A percentile compares a stretch with the other conserved stretches of the same genome.
phyloP scores from a whole-genome alignment of 306 rosid species.

The Vicia faba region DNA sequence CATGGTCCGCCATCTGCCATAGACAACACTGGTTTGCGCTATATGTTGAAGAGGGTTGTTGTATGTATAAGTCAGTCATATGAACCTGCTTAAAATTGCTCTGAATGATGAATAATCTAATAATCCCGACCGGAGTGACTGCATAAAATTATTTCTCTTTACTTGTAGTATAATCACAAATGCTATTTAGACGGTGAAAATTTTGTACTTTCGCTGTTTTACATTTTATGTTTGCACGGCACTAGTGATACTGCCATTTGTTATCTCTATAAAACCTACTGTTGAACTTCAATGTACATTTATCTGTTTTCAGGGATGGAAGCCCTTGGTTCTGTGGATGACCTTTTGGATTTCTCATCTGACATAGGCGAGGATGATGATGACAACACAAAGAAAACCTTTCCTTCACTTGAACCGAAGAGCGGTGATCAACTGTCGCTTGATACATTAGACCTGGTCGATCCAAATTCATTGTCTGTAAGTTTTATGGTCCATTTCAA shows the following conservation, averaged over 20 bases:
- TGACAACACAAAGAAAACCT: slow-evolving; percentile 38
- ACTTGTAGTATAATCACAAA: too few species aligned
- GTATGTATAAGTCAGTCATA: too few species aligned
- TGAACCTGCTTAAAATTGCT: too few species aligned
- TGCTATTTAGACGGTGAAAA: neutral
- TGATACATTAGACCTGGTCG: slow-evolving; percentile 42
- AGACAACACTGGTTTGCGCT: too few species aligned
- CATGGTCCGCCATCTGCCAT: too few species aligned
- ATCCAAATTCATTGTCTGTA: slow-evolving; percentile 55
- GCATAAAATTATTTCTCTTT: too few species aligned
- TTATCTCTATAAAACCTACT: neutral
- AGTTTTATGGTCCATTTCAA: slow-evolving; percentile 41
- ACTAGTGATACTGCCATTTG: too few species aligned
- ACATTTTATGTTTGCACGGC: too few species aligned
- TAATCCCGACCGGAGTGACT: too few species aligned
- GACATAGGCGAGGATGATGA: slow-evolving; percentile 63
- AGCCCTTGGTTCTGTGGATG: slow-evolving; percentile 60
- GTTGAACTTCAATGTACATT: neutral
- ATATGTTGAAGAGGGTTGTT: too few species aligned
- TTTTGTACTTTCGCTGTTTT: neutral
- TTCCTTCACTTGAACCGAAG: slow-evolving; percentile 34
- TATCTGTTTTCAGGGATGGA: slow-evolving; percentile 64
- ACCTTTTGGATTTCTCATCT: slow-evolving; percentile 67
- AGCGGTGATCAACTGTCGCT: slow-evolving; percentile 39
- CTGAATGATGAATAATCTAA: too few species aligned